Evolutionary conservation across 306 rosid species (phyloP).

Genomic region (Albizia julibrissin): DNA sequence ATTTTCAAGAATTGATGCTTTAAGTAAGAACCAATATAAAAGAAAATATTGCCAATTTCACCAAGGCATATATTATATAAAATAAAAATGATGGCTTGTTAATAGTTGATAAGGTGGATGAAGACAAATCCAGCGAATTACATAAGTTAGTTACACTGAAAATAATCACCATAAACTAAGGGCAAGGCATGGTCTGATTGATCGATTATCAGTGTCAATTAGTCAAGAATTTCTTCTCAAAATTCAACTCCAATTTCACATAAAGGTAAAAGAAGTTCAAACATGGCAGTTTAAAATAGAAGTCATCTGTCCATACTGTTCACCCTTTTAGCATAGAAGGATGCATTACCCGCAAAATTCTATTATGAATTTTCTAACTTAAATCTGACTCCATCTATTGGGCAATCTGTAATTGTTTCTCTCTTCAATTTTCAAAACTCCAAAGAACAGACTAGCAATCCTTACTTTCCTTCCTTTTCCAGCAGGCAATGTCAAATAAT

Average conservation of each 20-base stretch:
- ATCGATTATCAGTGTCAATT: not conserved
- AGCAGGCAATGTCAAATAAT: not conserved
- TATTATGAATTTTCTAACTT: not conserved
- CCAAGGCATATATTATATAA: not conserved
- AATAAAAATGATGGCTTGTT: not conserved
- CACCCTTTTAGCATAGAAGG: not conserved
- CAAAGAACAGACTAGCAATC: not conserved
- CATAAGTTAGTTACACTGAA: not conserved
- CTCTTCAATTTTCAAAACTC: not conserved
- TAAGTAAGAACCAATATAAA: not conserved
- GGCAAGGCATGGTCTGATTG: not conserved
- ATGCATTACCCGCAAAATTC: not conserved
- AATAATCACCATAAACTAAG: not conserved
- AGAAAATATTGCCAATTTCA: not conserved
- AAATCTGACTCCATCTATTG: not conserved
- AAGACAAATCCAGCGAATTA: not conserved
- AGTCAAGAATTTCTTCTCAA: not conserved
- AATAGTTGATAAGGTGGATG: not conserved
- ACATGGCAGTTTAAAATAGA: not conserved
- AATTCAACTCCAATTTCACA: not conserved
- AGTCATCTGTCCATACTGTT: not conserved
- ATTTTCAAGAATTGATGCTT: not conserved
- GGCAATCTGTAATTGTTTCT: not conserved
- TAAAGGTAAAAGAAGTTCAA: not conserved
- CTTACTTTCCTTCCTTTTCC: not conserved